Percentiles rank a stretch among this genome's conserved stretches.
Evolutionary conservation across 2,329 filamentous ascomycete genomes (phyloP).

Genomic region (Exserohilum turcica): DNA sequence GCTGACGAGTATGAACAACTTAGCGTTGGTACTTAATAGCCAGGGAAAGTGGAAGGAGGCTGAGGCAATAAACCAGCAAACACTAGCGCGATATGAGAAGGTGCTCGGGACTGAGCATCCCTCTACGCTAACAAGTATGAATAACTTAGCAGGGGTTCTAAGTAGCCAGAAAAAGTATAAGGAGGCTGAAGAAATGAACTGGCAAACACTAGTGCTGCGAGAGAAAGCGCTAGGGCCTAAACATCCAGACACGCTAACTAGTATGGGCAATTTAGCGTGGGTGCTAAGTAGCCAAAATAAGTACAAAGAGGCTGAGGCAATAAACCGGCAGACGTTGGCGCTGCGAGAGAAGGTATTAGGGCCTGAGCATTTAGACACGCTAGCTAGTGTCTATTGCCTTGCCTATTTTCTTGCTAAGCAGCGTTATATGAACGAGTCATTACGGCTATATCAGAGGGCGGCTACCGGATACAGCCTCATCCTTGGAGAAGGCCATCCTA

Average conservation of each 20-base stretch:
- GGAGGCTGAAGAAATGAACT: not conserved
- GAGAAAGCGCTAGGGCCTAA: conserved; percentile 1
- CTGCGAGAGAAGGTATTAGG: conserved; percentile 9
- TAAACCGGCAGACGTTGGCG: conserved; percentile 6
- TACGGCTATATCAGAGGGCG: conserved; percentile 8
- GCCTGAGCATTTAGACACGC: conserved; percentile 2
- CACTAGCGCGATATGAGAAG: conserved; percentile 1
- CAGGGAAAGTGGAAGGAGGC: not conserved
- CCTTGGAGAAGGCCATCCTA: conserved; percentile 2
- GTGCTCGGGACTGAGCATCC: conserved; percentile 6
- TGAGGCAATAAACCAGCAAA: not conserved
- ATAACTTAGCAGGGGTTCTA: not conserved
- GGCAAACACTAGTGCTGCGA: not conserved
- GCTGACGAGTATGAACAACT: not conserved
- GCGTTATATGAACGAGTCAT: not conserved
- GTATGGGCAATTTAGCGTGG: not conserved
- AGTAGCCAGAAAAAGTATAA: not conserved
- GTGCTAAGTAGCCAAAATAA: conserved; percentile 11
- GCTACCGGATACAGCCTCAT: conserved; percentile 1
- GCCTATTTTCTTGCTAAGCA: conserved; percentile 5
- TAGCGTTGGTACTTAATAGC: not conserved
- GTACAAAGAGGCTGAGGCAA: conserved; percentile 11
- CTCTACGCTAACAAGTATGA: not conserved
- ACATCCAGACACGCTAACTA: not conserved
- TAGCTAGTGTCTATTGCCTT: conserved; percentile 12